Percentiles rank a stretch among this genome's conserved stretches.
These are phyloP conservation scores for Psilocybe cyanescens DNA, from an alignment of 768 basidiomycete genomes.

Conservation along the genomic window DNA sequence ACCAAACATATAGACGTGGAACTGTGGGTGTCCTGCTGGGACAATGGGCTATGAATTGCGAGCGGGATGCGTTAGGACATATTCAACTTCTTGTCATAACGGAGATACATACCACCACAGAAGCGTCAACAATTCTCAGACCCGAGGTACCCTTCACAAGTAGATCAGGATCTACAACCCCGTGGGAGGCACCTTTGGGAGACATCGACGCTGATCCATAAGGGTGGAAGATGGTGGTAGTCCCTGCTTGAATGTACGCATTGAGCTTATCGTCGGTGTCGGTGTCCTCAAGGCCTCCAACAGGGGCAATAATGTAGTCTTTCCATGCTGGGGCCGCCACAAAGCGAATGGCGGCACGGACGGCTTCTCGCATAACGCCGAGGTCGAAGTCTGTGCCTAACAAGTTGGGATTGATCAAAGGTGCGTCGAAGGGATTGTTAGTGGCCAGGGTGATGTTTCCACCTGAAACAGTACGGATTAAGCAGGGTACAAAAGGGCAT, in stretches of 20 bases:
- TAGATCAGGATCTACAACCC: constrained; percentile 40
- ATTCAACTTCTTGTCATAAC: not conserved
- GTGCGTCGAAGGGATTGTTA: constrained; percentile 1
- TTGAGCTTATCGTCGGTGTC: constrained; percentile 13
- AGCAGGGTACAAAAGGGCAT: too few relatives aligned
- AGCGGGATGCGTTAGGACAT: not conserved
- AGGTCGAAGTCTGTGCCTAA: not conserved
- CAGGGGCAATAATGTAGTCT: constrained; percentile 20
- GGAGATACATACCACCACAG: constrained; percentile 33
- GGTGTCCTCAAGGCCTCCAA: constrained; percentile 12
- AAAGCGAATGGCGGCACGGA: constrained; percentile 17
- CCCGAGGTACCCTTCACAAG: constrained; percentile 33
- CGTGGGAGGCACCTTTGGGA: constrained; percentile 24
- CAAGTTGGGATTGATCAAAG: not conserved
- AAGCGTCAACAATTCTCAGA: constrained; percentile 20
- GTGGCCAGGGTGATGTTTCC: not conserved
- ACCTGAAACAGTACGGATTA: not conserved
- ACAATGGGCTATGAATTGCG: constrained; percentile 8
- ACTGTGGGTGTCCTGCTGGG: constrained; percentile 7
- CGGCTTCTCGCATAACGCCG: not conserved
- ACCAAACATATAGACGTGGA: constrained; percentile 24
- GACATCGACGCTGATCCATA: constrained; percentile 35
- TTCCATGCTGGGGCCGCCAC: constrained; percentile 25
- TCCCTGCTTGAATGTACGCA: constrained; percentile 17
- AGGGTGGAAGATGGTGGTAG: constrained; percentile 28